phyloP scores from a whole-genome alignment of 306 rosid species.

The Sechiopsis laciniata region DNA sequence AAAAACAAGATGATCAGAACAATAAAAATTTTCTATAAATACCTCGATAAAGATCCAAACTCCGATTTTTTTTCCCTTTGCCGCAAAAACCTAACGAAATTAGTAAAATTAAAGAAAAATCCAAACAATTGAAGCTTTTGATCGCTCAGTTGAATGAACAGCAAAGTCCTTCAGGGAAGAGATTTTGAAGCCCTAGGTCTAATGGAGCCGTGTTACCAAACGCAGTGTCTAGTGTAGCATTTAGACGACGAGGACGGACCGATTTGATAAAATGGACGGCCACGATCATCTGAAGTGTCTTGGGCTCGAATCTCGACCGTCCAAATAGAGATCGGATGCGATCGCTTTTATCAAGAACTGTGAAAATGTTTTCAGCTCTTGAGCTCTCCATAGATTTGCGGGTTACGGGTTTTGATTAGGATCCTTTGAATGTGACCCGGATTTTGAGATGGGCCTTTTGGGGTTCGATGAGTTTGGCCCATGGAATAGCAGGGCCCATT shows the following conservation, averaged over 20 bases:
- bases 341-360: too few relatives aligned
- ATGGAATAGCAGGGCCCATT: too few relatives aligned
- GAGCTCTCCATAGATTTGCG: too few relatives aligned
- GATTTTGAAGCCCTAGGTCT: conserved; percentile 17
- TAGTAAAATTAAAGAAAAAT: not conserved
- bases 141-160: not conserved
- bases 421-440: too few relatives aligned
- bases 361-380: too few relatives aligned
- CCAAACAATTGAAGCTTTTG: not conserved
- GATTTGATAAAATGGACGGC: not conserved
- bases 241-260: not conserved
- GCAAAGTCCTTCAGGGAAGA: not conserved
- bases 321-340: too few relatives aligned
- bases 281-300: not conserved
- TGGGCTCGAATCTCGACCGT: too few relatives aligned
- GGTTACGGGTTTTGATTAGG: too few relatives aligned
- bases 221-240: not conserved
- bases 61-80: not conserved
- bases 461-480: too few relatives aligned
- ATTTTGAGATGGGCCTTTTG: too few relatives aligned
- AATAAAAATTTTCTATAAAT: not conserved
- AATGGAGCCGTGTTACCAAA: not conserved
- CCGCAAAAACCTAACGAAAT: not conserved
- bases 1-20: not conserved
- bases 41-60: conserved; percentile 2